Percentiles rank a stretch among this genome's conserved stretches.
Evolutionary conservation across 2,329 filamentous ascomycete genomes (phyloP).

Genomic region (Coniochaeta sp.): DNA sequence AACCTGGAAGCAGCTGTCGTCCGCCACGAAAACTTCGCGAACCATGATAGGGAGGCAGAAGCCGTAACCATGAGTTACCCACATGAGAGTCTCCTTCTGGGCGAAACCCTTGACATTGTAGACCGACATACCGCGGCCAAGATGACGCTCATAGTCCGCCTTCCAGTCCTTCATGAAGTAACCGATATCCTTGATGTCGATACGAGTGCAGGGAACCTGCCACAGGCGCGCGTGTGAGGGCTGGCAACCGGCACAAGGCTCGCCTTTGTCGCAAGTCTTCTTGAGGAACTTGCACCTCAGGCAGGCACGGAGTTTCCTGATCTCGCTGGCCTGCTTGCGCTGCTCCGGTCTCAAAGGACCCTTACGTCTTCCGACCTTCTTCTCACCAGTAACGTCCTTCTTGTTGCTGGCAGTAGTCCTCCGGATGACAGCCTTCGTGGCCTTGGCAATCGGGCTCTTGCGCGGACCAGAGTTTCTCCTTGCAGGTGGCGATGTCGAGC

Average conservation of each 20-base stretch:
- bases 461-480: constrained; percentile 63
- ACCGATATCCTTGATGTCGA: constrained; percentile 96
- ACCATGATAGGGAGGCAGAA: constrained; percentile 89
- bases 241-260: constrained; percentile 91
- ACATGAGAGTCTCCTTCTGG: constrained; percentile 63
- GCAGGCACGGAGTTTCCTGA: constrained; percentile 88
- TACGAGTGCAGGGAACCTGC: constrained; percentile 96
- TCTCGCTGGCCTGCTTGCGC: constrained; percentile 93
- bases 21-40: constrained; percentile 84
- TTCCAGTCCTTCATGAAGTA: constrained; percentile 99
- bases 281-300: constrained; percentile 97
- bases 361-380: constrained; percentile 85
- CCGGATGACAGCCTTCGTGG: constrained; percentile 76
- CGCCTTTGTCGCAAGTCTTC: constrained; percentile 97
- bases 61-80: constrained; percentile 94
- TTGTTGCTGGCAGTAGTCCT: constrained; percentile 68
- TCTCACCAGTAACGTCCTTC: constrained; percentile 72
- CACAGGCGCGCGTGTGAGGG: constrained; percentile 91
- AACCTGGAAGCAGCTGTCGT: constrained; percentile 86
- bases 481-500: constrained; percentile 48
- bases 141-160: constrained; percentile 88
- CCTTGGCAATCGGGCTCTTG: constrained; percentile 74
- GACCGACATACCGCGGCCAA: constrained; percentile 79
- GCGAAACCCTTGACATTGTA: constrained; percentile 88
- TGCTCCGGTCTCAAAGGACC: constrained; percentile 89